A percentile compares a stretch with the other conserved stretches of the same genome.
These are phyloP conservation scores for Pyricularia sp. DNA, from an alignment of 2,329 filamentous ascomycete genomes.

Conservation along the genomic window DNA sequence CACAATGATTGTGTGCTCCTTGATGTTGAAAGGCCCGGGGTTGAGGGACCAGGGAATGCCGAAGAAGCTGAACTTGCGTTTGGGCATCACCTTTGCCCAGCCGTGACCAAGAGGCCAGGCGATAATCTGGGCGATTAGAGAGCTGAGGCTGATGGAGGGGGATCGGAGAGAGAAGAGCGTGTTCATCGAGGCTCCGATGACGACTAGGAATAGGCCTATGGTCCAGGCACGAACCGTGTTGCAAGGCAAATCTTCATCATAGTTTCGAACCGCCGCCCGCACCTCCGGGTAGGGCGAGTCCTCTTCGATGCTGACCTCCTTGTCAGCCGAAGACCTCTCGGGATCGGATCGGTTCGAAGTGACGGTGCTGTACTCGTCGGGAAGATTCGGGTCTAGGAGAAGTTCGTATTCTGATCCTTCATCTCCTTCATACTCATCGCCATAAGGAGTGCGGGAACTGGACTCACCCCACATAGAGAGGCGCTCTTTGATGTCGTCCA, in stretches of 20 bases:
- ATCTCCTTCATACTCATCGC: conserved; percentile 29
- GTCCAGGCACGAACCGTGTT: conserved; percentile 54
- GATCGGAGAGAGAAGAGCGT: conserved; percentile 50
- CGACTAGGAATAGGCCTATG: conserved; percentile 43
- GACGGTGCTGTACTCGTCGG: conserved; percentile 24
- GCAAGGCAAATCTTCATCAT: conserved; percentile 51
- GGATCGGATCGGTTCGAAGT: conserved; percentile 9
- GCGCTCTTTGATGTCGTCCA: conserved; percentile 21
- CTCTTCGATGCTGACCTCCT: conserved; percentile 28
- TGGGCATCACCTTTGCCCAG: conserved; percentile 45
- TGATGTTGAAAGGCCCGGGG: conserved; percentile 56
- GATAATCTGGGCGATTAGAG: conserved; percentile 50
- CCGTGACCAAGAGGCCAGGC: conserved; percentile 49
- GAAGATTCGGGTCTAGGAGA: conserved; percentile 39
- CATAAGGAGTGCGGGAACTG: conserved; percentile 9
- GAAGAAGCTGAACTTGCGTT: conserved; percentile 34
- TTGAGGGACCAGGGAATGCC: conserved; percentile 47
- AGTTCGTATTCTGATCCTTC: conserved; percentile 39
- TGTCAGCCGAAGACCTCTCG: conserved; percentile 10
- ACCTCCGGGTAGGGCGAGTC: conserved; percentile 56
- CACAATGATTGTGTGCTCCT: conserved; percentile 55
- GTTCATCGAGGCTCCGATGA: conserved; percentile 47
- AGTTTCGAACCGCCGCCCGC: conserved; percentile 49
- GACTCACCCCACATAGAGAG: conserved; percentile 28
- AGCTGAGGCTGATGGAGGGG: conserved; percentile 46